Base-by-base conservation (phyloP, 192 early-diverging fungal species). In the Spizellomyces punctatus region DNA sequence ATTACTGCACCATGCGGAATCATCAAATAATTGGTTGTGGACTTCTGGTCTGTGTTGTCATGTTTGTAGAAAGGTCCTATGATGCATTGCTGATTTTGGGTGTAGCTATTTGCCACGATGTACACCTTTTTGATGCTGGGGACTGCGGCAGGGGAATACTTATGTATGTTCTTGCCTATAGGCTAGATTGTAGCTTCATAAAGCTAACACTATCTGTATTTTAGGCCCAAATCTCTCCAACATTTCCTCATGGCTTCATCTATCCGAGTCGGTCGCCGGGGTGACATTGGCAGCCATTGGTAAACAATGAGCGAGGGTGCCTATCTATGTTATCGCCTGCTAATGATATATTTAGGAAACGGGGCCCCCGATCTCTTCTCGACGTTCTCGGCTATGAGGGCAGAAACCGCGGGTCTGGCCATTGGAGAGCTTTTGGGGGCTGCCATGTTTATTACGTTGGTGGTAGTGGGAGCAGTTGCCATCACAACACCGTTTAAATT, bases 381-480 rank as follows among this genome's bases (percentile, higher is more conserved):
- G 50, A 96, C 95, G 0, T 96, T 92, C 66, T 78, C 81, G 47
- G 93, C 84, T 21, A 69, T 76, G 36, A 54, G 75, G 16, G 41
- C 54, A 10, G 65, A 59, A 58, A 52, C 46, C 55, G 67, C 46
- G 57, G 91, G 89, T 0, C 71, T 96, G 48, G 95, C 95, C 5
- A 79, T 98, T 14, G 95, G 96, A 17, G 94, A 97, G 75, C 86
- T 98, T n/a, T 85, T 96, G 22, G 96, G 95, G 59, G 91, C 91
- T 22, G 89, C 91, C 0, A 82, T 89, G 46, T 98, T 96, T 76
- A 91, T 96, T 58, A 84, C 89, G 5, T 82, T 94, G 22, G 85
- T 96, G 2, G 92, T 97, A 22, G 86, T 93, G 8, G 93, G 95
- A 46, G 86, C 87, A 1, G 92, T 96, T 69, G 90, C 92, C 6